Percentiles rank a stretch among this genome's conserved stretches.
Evolutionary conservation across 495 filamentous ascomycete species (phyloP).

Genomic region (Penicillium verhagenii): DNA sequence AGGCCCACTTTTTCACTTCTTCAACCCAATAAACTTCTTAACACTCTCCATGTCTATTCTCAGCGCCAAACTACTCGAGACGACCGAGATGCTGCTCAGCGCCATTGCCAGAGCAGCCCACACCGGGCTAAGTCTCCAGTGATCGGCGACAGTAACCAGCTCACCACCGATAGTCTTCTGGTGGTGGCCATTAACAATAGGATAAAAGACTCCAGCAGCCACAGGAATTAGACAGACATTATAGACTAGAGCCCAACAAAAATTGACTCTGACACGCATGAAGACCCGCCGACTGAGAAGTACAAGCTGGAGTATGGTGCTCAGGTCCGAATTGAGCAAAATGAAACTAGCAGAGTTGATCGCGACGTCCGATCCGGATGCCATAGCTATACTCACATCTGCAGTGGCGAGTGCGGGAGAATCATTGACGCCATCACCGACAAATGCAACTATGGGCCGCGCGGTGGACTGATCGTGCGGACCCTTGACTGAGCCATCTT

Average conservation of each 20-base stretch:
- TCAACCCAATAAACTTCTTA: conserved; percentile 19
- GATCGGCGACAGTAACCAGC: conserved; percentile 28
- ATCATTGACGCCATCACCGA: conserved; percentile 91
- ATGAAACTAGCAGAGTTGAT: conserved; percentile 82
- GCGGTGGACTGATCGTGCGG: not conserved
- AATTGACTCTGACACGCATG: conserved; percentile 78
- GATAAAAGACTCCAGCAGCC: conserved; percentile 79
- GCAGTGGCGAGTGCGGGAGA: conserved; percentile 76
- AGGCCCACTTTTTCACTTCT: conserved; percentile 1
- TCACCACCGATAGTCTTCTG: conserved; percentile 35
- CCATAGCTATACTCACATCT: conserved; percentile 82
- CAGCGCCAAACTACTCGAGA: conserved; percentile 68
- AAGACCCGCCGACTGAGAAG: conserved; percentile 72
- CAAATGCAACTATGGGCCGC: conserved; percentile 54
- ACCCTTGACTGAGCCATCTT: conserved; percentile 39
- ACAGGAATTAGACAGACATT: conserved; percentile 78
- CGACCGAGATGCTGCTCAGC: conserved; percentile 77
- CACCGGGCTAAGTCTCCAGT: conserved; percentile 67
- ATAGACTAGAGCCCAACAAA: conserved; percentile 85
- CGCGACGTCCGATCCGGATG: conserved; percentile 81
- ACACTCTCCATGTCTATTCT: conserved; percentile 40
- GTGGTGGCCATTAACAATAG: conserved; percentile 52
- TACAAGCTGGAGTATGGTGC: conserved; percentile 68
- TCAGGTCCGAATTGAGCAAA: conserved; percentile 71
- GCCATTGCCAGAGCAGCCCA: conserved; percentile 91